Percentiles rank a stretch among this genome's conserved stretches.
Evolutionary conservation across 495 filamentous ascomycete species (phyloP).

Genomic region (Trichocladium uniseriatum): DNA sequence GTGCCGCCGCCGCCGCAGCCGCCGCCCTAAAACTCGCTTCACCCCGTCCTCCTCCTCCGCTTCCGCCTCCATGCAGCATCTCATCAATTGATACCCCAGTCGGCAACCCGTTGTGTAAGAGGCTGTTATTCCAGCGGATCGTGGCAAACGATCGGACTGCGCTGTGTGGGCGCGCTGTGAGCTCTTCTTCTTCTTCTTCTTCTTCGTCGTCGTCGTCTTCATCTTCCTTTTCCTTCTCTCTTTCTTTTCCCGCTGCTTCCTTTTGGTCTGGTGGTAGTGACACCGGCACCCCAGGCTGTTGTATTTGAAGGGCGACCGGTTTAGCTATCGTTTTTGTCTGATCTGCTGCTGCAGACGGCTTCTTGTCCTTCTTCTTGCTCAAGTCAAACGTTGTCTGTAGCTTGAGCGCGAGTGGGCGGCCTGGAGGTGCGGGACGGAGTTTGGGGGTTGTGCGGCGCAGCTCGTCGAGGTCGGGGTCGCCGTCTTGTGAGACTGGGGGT

Average conservation of each 20-base stretch:
- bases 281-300: too few relatives aligned
- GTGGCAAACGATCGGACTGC: conserved; percentile 8
- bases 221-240: conserved; percentile 18
- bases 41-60: neutral
- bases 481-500: neutral
- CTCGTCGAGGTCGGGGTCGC: conserved; percentile 1
- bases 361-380: neutral
- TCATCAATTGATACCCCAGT: conserved; percentile 27
- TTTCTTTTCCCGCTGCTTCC: conserved; percentile 10
- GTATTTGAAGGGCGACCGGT: neutral
- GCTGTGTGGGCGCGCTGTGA: conserved; percentile 31
- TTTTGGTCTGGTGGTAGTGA: neutral
- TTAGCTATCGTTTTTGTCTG: neutral
- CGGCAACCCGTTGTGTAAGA: neutral
- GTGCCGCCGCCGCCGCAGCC: neutral
- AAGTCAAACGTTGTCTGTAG: conserved; percentile 32
- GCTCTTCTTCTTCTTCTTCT: conserved; percentile 29
- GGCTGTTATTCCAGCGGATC: neutral
- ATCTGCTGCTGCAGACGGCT: neutral
- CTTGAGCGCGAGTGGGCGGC: conserved; percentile 24
- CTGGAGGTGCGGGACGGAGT: conserved; percentile 10
- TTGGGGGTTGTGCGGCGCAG: conserved; percentile 21
- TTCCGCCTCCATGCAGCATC: conserved; percentile 13
- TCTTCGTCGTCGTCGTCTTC: conserved; percentile 17
- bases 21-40: neutral